These are phyloP conservation scores for Stemphylium vesicarium DNA, from an alignment of 2,329 filamentous ascomycete genomes.

Conservation along the genomic window DNA sequence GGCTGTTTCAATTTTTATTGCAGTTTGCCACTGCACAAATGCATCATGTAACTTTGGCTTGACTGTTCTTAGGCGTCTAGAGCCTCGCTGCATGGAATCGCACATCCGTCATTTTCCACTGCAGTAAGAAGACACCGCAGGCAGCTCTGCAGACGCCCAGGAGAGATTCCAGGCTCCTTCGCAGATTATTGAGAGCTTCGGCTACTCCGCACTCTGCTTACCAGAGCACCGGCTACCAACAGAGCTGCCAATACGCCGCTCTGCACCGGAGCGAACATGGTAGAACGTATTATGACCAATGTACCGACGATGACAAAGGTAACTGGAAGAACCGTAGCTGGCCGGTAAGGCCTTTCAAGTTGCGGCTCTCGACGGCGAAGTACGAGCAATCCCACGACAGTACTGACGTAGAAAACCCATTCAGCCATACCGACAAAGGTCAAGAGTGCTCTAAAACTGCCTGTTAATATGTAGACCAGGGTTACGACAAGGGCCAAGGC, in stretches of 20 bases:
- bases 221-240: constrained; percentile 57
- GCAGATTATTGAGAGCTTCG: constrained; percentile 7
- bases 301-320: constrained; percentile 65
- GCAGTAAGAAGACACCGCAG: neutral
- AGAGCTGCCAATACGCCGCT: constrained; percentile 60
- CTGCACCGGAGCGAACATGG: constrained; percentile 64
- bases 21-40: neutral
- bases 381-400: constrained; percentile 64
- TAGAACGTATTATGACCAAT: constrained; percentile 65
- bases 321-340: constrained; percentile 58
- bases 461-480: constrained; percentile 64
- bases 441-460: constrained; percentile 66
- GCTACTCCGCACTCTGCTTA: constrained; percentile 35
- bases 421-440: constrained; percentile 55
- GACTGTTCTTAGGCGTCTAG: neutral
- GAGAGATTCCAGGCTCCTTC: neutral
- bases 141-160: neutral
- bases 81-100: neutral
- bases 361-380: constrained; percentile 63
- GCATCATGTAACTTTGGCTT: neutral
- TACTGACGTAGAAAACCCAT: constrained; percentile 70
- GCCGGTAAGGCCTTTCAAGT: constrained; percentile 63
- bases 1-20: neutral
- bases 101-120: neutral
- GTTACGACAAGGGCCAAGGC: constrained; percentile 45